A percentile compares a stretch with the other conserved stretches of the same genome.
phyloP scores from a whole-genome alignment of 257 asterid genomes.

The Nemophila menziesii region DNA sequence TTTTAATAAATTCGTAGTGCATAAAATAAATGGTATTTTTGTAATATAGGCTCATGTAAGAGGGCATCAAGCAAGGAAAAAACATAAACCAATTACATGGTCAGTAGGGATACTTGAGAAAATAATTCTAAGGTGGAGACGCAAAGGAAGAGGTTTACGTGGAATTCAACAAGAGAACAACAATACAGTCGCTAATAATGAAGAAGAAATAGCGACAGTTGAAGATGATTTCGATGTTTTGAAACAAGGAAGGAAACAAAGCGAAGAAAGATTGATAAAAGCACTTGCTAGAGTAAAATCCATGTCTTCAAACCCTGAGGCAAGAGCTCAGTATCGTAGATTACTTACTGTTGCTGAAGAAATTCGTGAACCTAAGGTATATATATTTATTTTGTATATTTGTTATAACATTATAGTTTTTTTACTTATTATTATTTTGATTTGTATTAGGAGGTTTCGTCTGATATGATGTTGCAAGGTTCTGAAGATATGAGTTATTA shows the following conservation, averaged over 20 bases:
- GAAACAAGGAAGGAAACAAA: slow-evolving; percentile 80
- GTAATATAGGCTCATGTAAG: slow-evolving; percentile 94
- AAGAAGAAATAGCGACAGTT: slow-evolving; percentile 16
- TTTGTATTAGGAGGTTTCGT: slow-evolving; percentile 35
- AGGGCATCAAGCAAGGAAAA: slow-evolving; percentile 94
- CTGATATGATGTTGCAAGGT: slow-evolving; percentile 23
- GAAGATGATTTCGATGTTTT: slow-evolving; percentile 84
- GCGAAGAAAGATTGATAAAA: slow-evolving; percentile 74
- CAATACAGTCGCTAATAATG: slow-evolving; percentile 28
- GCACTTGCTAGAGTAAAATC: slow-evolving; percentile 88
- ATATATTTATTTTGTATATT: not conserved
- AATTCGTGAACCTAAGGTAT: slow-evolving; percentile 70
- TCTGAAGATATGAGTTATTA: slow-evolving; percentile 28
- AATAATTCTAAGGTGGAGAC: slow-evolving; percentile 90
- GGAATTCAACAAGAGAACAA: slow-evolving; percentile 65
- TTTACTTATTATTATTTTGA: not conserved
- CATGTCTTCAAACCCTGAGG: slow-evolving; percentile 85
- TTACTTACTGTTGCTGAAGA: slow-evolving; percentile 75
- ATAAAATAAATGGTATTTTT: too few relatives aligned
- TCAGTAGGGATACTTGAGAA: slow-evolving; percentile 89
- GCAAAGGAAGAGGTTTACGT: slow-evolving; percentile 81
- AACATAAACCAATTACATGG: slow-evolving; percentile 75
- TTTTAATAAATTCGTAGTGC: too few relatives aligned
- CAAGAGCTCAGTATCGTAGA: slow-evolving; percentile 85
- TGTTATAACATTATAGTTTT: not conserved